Base-by-base conservation (phyloP, 306 rosid genomes). In the Cyamopsis tetragonoloba region DNA sequence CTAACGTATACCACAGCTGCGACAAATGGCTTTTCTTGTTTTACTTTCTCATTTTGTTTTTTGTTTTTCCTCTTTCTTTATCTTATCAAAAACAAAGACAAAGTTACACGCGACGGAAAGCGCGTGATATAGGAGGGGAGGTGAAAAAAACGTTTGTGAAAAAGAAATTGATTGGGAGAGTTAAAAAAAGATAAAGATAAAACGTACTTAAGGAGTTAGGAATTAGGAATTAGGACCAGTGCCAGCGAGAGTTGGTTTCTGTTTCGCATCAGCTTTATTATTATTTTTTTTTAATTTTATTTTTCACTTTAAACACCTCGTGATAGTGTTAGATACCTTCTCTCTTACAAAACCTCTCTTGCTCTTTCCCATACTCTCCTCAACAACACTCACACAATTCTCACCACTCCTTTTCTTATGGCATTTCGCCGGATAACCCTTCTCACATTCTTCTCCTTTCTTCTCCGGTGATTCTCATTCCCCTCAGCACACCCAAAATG, bases 271-370 rank as follows among this genome's bases (percentile, higher is more conserved):
- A 11, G 77, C 81, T 77, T 74, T 65, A 49, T 73, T 63, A 23
- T 7, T 23, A 37, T 31, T 39, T 6, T 70, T 63, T 15, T 2
- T 14, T 24, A n/a, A n/a, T 19, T 11, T 5, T 12, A 0, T 0
- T 2, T 39, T 34, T 62, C 61, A 19, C 82, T 69, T 79, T 82
- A 64, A 38, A 51, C 4, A 3, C 82, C 86, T 82, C 85, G 91
- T 82, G 92, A 83, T 24, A 11, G 80, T 66, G 3, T 28, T n/a
- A n/a, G 3, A 61, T 59, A 1, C 74, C 50, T 38, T 58, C 75
- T 72, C 66, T 65, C 66, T 67, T 28, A 60, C 82, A 62, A 47
- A 48, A 31, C 20, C 58, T 67, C 73, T 10, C 47, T 55, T 3
- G 12, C 34, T 17, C 50, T 5, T 8, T 24, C 55, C 18, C 56